These are phyloP conservation scores for Gaultheria prostrata DNA, from an alignment of 148 eudicot species.

Conservation along the genomic window DNA sequence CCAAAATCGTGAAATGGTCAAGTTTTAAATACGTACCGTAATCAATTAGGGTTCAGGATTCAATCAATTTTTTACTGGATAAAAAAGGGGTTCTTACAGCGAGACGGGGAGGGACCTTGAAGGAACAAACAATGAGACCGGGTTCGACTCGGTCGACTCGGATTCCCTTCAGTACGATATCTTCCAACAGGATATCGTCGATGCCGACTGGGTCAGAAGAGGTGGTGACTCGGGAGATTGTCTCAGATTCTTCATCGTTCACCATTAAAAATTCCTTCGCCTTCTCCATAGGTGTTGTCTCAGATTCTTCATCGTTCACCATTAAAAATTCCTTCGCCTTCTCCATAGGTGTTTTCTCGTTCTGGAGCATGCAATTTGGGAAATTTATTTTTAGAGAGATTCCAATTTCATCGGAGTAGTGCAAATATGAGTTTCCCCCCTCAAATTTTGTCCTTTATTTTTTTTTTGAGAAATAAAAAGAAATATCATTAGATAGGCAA, in stretches of 20 bases:
- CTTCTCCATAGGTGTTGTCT: slow-evolving; percentile 62
- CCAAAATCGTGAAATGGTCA: neutral
- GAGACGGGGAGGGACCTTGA: slow-evolving; percentile 67
- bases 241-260: slow-evolving; percentile 33
- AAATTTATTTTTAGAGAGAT: no score
- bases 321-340: slow-evolving; percentile 33
- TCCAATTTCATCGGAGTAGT: no score
- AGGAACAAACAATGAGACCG: slow-evolving; percentile 49
- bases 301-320: slow-evolving; percentile 30
- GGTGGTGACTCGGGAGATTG: slow-evolving; percentile 38
- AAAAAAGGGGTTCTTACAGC: slow-evolving; percentile 33
- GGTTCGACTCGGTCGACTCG: slow-evolving; percentile 68
- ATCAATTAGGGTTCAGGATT: neutral
- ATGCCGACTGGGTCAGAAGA: slow-evolving; percentile 44
- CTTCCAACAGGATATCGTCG: slow-evolving; percentile 56
- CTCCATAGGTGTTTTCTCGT: no score
- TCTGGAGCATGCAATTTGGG: no score
- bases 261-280: slow-evolving; percentile 29
- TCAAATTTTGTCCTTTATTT: no score
- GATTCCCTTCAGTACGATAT: slow-evolving; percentile 53
- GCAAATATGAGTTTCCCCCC: no score
- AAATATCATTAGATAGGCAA: no score
- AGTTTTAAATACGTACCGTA: neutral
- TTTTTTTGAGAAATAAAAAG: no score
- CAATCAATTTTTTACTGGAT: neutral